phyloP scores from a whole-genome alignment of 2,329 filamentous ascomycete genomes.

The Neofusicoccum parvum region DNA sequence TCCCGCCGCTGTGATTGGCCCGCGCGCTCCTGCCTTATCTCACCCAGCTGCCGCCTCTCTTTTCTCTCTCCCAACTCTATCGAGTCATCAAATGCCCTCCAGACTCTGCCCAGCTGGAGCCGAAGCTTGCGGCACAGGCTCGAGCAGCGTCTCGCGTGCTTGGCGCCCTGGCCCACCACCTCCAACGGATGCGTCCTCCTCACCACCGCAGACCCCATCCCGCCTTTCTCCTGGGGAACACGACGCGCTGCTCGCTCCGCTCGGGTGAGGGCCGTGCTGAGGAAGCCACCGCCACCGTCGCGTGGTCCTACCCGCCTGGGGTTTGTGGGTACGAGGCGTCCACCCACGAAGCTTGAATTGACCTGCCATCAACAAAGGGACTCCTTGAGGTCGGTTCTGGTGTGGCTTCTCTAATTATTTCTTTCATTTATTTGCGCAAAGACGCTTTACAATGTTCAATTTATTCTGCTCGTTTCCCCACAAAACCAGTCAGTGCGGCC shows the following conservation, averaged over 20 bases:
- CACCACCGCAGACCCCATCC: neutral
- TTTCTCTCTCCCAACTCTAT: constrained; percentile 16
- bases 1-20: neutral
- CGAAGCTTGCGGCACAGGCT: neutral
- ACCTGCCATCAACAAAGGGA: neutral
- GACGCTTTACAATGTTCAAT: no score
- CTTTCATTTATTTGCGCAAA: no score
- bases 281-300: neutral
- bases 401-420: no score
- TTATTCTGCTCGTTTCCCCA: no score
- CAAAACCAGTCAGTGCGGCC: no score
- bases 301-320: neutral
- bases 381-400: no score
- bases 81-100: neutral
- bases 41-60: neutral
- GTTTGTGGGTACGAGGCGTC: neutral
- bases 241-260: neutral
- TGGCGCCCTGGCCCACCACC: neutral
- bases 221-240: neutral
- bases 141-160: neutral
- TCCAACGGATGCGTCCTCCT: neutral
- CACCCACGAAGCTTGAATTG: constrained; percentile 12
- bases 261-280: neutral
- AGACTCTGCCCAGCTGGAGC: neutral
- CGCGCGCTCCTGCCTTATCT: neutral